These are phyloP conservation scores for Keithomyces neogunnii DNA, from an alignment of 2,329 filamentous ascomycete genomes.

Conservation along the genomic window DNA sequence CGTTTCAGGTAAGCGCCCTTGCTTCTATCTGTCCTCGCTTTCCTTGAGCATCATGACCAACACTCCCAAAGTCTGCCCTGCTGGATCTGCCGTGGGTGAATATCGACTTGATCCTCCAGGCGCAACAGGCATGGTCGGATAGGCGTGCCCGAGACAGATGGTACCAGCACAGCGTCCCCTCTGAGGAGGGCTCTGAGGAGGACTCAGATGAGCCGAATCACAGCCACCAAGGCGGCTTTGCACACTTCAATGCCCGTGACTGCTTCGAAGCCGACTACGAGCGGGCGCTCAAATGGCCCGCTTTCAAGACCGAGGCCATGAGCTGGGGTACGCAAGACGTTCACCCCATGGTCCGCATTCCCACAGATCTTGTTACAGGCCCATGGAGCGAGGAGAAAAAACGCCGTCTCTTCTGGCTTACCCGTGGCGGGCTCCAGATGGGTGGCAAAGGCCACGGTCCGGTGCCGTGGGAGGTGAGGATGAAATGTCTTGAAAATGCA, in stretches of 20 bases:
- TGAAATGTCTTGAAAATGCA: slow-evolving; percentile 27
- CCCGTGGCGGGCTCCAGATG: slow-evolving; percentile 27
- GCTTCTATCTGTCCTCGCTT: not conserved
- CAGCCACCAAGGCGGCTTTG: slow-evolving; percentile 14
- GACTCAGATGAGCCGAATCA: slow-evolving; percentile 7
- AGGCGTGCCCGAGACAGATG: slow-evolving; percentile 24
- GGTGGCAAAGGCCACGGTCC: slow-evolving; percentile 16
- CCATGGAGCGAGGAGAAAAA: slow-evolving; percentile 31
- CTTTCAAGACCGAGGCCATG: slow-evolving; percentile 11
- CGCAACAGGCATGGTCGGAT: slow-evolving; percentile 38
- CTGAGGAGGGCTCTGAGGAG: not conserved
- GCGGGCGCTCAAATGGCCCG: slow-evolving; percentile 15
- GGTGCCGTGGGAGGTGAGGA: slow-evolving; percentile 33
- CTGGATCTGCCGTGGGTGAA: slow-evolving; percentile 35
- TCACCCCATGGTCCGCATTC: slow-evolving; percentile 30
- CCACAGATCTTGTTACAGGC: slow-evolving; percentile 29
- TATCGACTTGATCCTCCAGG: slow-evolving; percentile 37
- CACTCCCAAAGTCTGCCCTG: slow-evolving; percentile 28
- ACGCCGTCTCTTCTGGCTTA: slow-evolving; percentile 37
- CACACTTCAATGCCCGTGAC: slow-evolving; percentile 22
- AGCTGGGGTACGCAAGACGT: slow-evolving; percentile 25
- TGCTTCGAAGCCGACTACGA: slow-evolving; percentile 30
- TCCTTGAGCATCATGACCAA: not conserved
- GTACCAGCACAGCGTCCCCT: slow-evolving; percentile 23
- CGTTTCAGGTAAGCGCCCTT: slow-evolving; percentile 33